Percentiles rank a stretch among this genome's conserved stretches.
These are phyloP conservation scores for Tricholoma hemisulphureum DNA, from an alignment of 768 basidiomycete genomes.

Conservation along the genomic window DNA sequence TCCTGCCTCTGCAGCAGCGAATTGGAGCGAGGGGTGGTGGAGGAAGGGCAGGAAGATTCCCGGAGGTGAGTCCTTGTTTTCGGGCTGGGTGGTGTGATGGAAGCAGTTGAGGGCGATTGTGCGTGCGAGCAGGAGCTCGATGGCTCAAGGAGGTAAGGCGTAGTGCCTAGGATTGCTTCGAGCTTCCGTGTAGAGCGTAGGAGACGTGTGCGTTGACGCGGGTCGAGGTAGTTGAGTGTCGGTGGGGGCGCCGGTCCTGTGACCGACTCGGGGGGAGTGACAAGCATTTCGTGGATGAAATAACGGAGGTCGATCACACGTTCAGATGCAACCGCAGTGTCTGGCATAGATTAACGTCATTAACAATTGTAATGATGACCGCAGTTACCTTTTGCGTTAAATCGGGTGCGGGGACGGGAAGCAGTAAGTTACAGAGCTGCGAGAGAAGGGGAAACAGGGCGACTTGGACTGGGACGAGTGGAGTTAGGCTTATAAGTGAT, in stretches of 20 bases:
- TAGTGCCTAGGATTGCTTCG: slow-evolving; percentile 49
- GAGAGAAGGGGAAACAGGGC: no score
- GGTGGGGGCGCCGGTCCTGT: slow-evolving; percentile 34
- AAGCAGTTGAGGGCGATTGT: not conserved
- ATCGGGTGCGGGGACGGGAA: no score
- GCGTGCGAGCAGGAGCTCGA: not conserved
- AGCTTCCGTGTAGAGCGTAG: slow-evolving; percentile 60
- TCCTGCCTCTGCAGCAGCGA: slow-evolving; percentile 11
- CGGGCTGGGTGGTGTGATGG: not conserved
- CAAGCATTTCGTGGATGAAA: not conserved
- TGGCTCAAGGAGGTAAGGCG: slow-evolving; percentile 35
- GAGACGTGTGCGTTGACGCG: slow-evolving; percentile 49
- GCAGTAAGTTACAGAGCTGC: no score
- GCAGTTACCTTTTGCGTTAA: no score
- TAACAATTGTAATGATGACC: no score
- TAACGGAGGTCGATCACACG: not conserved
- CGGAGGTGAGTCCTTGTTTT: slow-evolving; percentile 15
- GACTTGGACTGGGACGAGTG: no score
- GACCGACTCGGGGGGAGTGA: not conserved
- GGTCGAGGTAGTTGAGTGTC: slow-evolving; percentile 48
- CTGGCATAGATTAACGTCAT: no score
- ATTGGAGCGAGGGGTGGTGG: slow-evolving; percentile 5
- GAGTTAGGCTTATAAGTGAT: no score
- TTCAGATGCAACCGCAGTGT: no score
- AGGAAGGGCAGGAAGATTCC: slow-evolving; percentile 18